Base-by-base conservation (phyloP, 2,329 filamentous ascomycete species). In the Hypoxylon sp. region DNA sequence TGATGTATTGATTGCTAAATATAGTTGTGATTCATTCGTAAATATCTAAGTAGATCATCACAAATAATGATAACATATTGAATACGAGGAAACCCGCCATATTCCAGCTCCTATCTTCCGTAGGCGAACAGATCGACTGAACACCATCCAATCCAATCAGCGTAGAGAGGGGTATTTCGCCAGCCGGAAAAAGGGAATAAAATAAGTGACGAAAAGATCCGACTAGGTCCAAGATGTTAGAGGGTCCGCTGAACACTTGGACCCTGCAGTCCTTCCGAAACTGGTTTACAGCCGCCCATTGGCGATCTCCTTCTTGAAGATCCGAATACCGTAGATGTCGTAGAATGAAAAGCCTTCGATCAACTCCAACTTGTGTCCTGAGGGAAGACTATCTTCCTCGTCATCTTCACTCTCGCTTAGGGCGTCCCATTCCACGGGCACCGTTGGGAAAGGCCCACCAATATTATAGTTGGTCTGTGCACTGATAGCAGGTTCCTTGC, bases 261-360 rank as follows among this genome's bases (percentile, higher is more conserved):
- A 5, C 36, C 17, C 13, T 13, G 10, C 4, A 17, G 9, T 17
- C 4, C 32, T 43, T 43, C 11, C 17, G 41, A 34, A 13, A 5
- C 14, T 17, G 10, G 19, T 21, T 79, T 67, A 85, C 28, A 86
- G 71, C 21, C 79, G 76, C 1, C 83, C 83, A 21, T 70, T 69
- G 32, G 84, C 79, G 52, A 89, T 77, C 73, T 89, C 86, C 76
- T 88, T 89, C 71, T 86, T 82, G 69, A 89, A 90, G 53, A 90
- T 89, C 67, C 81, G 81, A 36, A 89, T 81, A 0, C 81, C 86
- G 68, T 69, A 77, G 5, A 85, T 76, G 49, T 86, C 82, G 52
- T 80, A 82, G 66, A 84, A 84, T 5, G 76, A 75, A 7, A 82
- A 72, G 2, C 75, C 76, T 17, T 83, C 80, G 2, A 81, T 65